These are phyloP conservation scores for Apiospora koreana DNA, from an alignment of 2,329 filamentous ascomycete genomes.

Conservation along the genomic window DNA sequence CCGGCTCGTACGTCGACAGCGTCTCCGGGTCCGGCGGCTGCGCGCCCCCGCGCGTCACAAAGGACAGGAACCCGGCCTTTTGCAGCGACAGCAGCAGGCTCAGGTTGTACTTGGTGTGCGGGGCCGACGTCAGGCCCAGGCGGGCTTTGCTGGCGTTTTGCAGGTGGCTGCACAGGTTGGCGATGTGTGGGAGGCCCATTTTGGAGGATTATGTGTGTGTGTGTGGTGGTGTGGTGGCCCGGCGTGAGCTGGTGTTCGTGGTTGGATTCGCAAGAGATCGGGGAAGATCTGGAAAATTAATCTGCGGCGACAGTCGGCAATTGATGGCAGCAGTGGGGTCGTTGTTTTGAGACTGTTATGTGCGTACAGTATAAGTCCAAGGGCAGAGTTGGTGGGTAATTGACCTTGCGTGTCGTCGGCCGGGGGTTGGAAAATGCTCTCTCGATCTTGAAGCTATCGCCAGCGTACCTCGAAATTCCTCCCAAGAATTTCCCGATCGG, in stretches of 20 bases:
- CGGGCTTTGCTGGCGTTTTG: conserved; percentile 86
- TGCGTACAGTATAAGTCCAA: background rate
- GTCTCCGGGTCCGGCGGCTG: conserved; percentile 50
- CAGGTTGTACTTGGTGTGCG: conserved; percentile 79
- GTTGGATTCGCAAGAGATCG: background rate
- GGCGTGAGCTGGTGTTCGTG: background rate
- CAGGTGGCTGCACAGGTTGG: conserved; percentile 84
- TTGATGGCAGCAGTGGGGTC: background rate
- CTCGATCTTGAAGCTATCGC: background rate
- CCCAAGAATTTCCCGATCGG: conserved; percentile 1
- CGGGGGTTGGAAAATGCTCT: background rate
- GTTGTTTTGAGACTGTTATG: background rate
- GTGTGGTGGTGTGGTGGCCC: background rate
- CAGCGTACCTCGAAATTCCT: background rate
- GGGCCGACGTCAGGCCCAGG: conserved; percentile 80
- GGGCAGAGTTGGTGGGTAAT: background rate
- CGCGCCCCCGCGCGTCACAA: conserved; percentile 73
- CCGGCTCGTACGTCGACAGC: conserved; percentile 48
- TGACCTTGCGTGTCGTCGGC: background rate
- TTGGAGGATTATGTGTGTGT: conserved; percentile 21
- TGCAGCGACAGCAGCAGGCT: conserved; percentile 75
- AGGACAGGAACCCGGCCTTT: conserved; percentile 78
- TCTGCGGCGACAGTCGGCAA: background rate
- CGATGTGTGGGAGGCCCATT: conserved; percentile 75
- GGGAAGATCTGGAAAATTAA: background rate